phyloP scores from a whole-genome alignment of 768 basidiomycete genomes.

The Boletus rubescentipes region DNA sequence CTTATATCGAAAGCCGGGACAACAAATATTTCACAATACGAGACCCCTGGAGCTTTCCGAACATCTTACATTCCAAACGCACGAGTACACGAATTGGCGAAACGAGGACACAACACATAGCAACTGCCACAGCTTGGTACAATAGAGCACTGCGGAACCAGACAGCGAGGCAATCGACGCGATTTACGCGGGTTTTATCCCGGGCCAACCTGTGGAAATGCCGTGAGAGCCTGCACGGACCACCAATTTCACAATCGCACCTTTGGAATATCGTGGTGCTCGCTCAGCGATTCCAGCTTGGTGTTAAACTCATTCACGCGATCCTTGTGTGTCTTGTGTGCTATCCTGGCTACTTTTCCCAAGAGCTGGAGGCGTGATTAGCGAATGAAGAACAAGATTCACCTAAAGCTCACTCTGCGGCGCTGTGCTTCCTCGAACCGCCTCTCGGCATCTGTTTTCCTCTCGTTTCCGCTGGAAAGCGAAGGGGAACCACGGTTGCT shows the following conservation, averaged over 20 bases:
- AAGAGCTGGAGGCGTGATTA: constrained; percentile 52
- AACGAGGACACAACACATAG: constrained; percentile 16
- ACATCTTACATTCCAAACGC: constrained; percentile 23
- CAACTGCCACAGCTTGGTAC: constrained; percentile 18
- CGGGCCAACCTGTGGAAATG: constrained; percentile 67
- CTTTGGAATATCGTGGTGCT: constrained; percentile 96
- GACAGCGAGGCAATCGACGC: constrained; percentile 26
- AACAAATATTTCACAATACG: constrained; percentile 38
- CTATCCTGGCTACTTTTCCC: constrained; percentile 71
- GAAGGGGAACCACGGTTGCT: constrained; percentile 65
- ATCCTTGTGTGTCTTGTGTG: constrained; percentile 89
- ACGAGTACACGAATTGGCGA: constrained; percentile 23
- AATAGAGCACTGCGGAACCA: constrained; percentile 10
- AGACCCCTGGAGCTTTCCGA: constrained; percentile 25
- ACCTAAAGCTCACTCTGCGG: constrained; percentile 55
- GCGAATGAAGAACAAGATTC: neutral
- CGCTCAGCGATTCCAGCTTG: constrained; percentile 82
- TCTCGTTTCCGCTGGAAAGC: constrained; percentile 44
- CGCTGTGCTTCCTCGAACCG: constrained; percentile 88
- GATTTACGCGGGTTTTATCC: constrained; percentile 56
- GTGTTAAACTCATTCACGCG: constrained; percentile 88
- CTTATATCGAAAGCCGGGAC: constrained; percentile 35
- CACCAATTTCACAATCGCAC: constrained; percentile 39
- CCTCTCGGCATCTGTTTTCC: constrained; percentile 84
- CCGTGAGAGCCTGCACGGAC: constrained; percentile 32